Percentiles rank a stretch among this genome's conserved stretches.
Evolutionary conservation across 805 yeast genomes (phyloP).

Genomic region (Monosporozyma unispora): DNA sequence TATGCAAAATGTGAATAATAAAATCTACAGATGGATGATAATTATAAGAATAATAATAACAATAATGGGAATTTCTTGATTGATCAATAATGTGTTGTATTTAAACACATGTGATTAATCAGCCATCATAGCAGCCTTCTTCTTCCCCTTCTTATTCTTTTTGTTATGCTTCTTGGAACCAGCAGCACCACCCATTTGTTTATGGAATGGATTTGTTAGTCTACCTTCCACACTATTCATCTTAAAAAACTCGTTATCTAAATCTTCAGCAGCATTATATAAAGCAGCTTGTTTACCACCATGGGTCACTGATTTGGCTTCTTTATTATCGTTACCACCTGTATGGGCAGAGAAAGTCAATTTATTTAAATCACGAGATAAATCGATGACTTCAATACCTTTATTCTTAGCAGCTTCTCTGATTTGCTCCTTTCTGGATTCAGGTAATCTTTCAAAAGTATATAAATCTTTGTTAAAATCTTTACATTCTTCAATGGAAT

Average conservation of each 20-base stretch:
- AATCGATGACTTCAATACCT: conserved; percentile 51
- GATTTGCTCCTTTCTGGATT: conserved; percentile 64
- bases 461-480: conserved; percentile 72
- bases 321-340: conserved; percentile 37
- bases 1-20: conserved; percentile 1
- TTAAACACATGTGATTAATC: conserved; percentile 8
- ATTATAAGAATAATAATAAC: neutral
- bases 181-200: conserved; percentile 26
- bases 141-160: conserved; percentile 61
- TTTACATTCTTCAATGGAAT: conserved; percentile 42
- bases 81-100: neutral
- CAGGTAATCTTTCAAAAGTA: conserved; percentile 56
- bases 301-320: conserved; percentile 49
- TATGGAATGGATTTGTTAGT: conserved; percentile 67
- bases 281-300: conserved; percentile 81
- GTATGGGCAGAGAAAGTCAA: conserved; percentile 76
- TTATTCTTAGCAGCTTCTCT: conserved; percentile 50
- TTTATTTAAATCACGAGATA: conserved; percentile 58
- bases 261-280: conserved; percentile 67
- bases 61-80: neutral
- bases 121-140: conserved; percentile 27
- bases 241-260: conserved; percentile 79
- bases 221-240: conserved; percentile 58
- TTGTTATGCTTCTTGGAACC: conserved; percentile 56
- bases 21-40: neutral